Conservation (phyloP, 1,284 basidiomycete genomes). For the Trametes sp. region DNA sequence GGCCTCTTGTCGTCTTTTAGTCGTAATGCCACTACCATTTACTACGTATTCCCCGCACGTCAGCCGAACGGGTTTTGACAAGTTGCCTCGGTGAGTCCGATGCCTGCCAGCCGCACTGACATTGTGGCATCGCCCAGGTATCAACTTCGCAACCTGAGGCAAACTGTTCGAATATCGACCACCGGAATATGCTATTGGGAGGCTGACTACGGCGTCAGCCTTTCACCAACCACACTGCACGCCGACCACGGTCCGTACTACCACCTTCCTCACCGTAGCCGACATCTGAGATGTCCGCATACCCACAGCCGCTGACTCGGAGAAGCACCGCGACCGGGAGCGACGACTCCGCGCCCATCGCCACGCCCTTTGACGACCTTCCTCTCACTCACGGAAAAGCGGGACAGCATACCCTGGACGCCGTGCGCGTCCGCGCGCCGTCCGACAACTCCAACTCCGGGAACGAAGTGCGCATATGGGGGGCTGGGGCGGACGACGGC, state of each 20-base stretch:
- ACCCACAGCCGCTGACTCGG: conserved; percentile 7
- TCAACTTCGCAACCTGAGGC: no score
- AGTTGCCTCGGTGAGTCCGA: no score
- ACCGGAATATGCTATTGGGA: not conserved
- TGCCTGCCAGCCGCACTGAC: no score
- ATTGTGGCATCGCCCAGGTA: no score
- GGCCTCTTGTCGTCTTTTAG: not conserved
- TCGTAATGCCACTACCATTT: not conserved
- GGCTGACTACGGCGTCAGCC: not conserved
- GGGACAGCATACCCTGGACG: conserved; percentile 10
- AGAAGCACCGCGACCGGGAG: conserved; percentile 19
- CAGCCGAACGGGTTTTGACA: no score
- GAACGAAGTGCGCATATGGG: not conserved
- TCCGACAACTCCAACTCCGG: not conserved
- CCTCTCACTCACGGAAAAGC: not conserved
- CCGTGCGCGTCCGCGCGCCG: conserved; percentile 22
- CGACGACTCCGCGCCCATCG: conserved; percentile 10
- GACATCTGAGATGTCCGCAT: not conserved
- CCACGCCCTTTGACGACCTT: conserved; percentile 35
- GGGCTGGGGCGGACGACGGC: not conserved
- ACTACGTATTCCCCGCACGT: not conserved
- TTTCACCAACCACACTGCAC: not conserved
- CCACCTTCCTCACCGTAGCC: not conserved
- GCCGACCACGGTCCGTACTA: not conserved
- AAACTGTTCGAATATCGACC: not conserved